Percentiles rank a stretch among this genome's conserved stretches.
Conservation (phyloP, 2,329 filamentous ascomycete species). For the Zalaria sp. region DNA sequence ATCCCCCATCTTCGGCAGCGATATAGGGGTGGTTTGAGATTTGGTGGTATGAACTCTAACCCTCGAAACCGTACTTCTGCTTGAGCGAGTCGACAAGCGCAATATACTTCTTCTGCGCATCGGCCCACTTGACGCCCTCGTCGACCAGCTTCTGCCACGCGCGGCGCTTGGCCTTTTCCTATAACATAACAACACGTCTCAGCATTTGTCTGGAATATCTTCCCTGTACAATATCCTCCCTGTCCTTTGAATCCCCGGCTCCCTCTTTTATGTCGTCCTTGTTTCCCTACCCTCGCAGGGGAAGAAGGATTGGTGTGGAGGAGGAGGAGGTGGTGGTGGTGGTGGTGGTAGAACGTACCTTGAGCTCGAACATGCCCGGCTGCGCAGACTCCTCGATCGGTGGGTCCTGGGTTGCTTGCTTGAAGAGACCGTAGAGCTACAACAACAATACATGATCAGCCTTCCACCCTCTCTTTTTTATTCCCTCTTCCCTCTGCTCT, state of each 20-base stretch:
- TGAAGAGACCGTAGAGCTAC: constrained; percentile 39
- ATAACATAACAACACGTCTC: background rate
- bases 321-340: no score
- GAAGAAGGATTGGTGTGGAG: no score
- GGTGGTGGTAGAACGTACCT: constrained; percentile 31
- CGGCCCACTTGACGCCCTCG: constrained; percentile 43
- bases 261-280: no score
- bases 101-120: constrained; percentile 68
- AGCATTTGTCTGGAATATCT: background rate
- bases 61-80: constrained; percentile 52
- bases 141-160: constrained; percentile 62
- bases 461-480: no score
- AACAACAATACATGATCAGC: constrained; percentile 34
- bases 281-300: no score
- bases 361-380: constrained; percentile 58
- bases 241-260: no score
- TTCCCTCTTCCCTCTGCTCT: no score
- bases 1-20: no score
- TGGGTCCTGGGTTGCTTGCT: constrained; percentile 26
- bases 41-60: constrained; percentile 17
- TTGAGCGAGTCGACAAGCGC: constrained; percentile 59
- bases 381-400: constrained; percentile 24
- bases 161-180: constrained; percentile 59
- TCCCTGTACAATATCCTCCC: no score
- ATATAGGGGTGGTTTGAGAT: no score